These are phyloP conservation scores for Aristolochia contorta DNA, from an alignment of 164 flowering plant genomes.

Conservation along the genomic window DNA sequence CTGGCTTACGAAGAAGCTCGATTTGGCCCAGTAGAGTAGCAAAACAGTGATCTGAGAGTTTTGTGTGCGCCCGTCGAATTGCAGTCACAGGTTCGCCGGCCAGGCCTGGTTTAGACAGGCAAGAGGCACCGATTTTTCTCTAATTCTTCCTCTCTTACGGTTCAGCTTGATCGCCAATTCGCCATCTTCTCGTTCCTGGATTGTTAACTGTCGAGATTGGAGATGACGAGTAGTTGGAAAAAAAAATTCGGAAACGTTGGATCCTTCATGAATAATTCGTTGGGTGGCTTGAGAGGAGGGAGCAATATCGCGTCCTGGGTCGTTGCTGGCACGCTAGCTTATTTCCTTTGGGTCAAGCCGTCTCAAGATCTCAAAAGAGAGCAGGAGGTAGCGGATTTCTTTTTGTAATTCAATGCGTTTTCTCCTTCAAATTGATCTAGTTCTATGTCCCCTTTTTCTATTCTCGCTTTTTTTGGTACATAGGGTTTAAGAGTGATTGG, in stretches of 20 bases:
- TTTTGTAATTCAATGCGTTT: not conserved
- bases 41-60: too few species aligned
- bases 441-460: not conserved
- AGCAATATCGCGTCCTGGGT: slow-evolving; percentile 82
- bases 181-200: too few species aligned
- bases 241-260: slow-evolving; percentile 55
- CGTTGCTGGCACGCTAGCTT: slow-evolving; percentile 85
- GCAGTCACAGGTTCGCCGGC: too few species aligned
- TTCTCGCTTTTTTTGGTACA: not conserved
- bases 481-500: not conserved
- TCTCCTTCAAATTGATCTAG: not conserved
- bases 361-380: slow-evolving; percentile 63
- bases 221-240: slow-evolving; percentile 50
- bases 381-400: not conserved
- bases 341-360: slow-evolving; percentile 91
- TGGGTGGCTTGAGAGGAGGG: slow-evolving; percentile 81
- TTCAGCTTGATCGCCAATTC: too few species aligned
- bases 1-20: too few species aligned
- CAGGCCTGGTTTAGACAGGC: not conserved
- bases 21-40: too few species aligned
- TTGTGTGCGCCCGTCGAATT: too few species aligned
- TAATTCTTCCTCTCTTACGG: not conserved
- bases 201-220: not conserved
- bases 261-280: slow-evolving; percentile 60
- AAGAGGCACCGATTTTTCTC: not conserved